Evolutionary conservation across 2,329 filamentous ascomycete species (phyloP), one percentile per base, ranked within the genome.

Genomic region (Podosphaera fusca): DNA sequence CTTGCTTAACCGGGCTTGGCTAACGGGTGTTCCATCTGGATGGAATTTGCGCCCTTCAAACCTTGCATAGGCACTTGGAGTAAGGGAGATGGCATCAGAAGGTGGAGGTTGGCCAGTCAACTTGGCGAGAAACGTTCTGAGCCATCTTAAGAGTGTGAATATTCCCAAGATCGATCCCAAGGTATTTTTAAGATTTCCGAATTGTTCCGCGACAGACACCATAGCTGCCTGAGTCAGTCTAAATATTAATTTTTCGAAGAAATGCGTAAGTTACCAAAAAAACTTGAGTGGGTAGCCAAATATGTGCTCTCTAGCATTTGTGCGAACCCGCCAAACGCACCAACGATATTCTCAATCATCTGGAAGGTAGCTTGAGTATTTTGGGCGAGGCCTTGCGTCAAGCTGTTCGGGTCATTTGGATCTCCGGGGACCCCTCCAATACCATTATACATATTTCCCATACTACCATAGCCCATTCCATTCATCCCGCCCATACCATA

Each of bases 221-320:
- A 98, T 96, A 57, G 92, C 92, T 92, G 61, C 33, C 42, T 56
- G 33, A 55, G 58, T 68, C 58, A 68, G 64, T 55, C 51, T 2
- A 40, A 12, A 5, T 45, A 4, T n/a, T 12, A 12, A 36, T 4
- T 36, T 30, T 12, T 21, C 2, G 38, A 30, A 35, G 10, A 34
- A 47, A 71, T n/a, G 10, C 33, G 8, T 54, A 38, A 38, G 84
- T 65, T 78, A 95, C 88, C 89, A 66, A 96, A 98, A 71, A 98
- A 98, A 56, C 87, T 95, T 4, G 89, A 95, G 70, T 98, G 92
- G 0, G 92, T 98, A 35, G 94, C 92, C 94, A 98, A 98, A 66
- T 95, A 98, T 9, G 92, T 96, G 74, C 92, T 96, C 72, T 98
- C 92, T 34, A 98, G 77, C 92, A 98, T 98, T 73, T 98, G 92